phyloP scores from a whole-genome alignment of 345 rosid species.

The Balakata baccata region DNA sequence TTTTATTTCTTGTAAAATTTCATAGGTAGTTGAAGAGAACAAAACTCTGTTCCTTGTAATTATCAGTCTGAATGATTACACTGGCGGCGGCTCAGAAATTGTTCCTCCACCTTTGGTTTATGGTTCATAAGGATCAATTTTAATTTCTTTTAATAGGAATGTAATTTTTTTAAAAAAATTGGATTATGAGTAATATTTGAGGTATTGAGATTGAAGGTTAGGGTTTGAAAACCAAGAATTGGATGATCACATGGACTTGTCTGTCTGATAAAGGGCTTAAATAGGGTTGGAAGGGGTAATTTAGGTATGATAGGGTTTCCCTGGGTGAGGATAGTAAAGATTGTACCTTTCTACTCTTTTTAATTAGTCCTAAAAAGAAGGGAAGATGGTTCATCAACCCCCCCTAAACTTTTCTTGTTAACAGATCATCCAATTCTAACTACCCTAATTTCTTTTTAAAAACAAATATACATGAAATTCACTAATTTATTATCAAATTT shows the following conservation, averaged over 20 bases:
- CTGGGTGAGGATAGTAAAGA: conserved; percentile 6
- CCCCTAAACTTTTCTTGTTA: background rate
- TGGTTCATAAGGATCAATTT: conserved; percentile 7
- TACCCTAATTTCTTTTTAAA: background rate
- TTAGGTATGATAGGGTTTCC: conserved; percentile 22
- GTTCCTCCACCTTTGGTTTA: conserved; percentile 46
- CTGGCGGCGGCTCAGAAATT: conserved; percentile 61
- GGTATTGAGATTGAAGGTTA: background rate
- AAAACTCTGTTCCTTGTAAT: conserved; percentile 25
- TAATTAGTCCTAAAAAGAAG: background rate
- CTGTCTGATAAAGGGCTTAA: conserved; percentile 19
- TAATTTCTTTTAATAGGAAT: conserved; percentile 10
- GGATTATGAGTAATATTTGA: too few relatives aligned
- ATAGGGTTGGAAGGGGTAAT: conserved; percentile 19
- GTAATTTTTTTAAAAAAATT: background rate
- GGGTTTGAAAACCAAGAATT: conserved; percentile 46
- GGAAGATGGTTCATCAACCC: background rate
- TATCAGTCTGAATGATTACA: conserved; percentile 52
- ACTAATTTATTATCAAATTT: too few relatives aligned
- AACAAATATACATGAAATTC: too few relatives aligned
- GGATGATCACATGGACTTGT: conserved; percentile 52
- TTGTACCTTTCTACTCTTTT: too few relatives aligned
- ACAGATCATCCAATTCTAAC: background rate
- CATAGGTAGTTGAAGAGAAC: conserved; percentile 39
- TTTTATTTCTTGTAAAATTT: background rate